These are phyloP conservation scores for Keithomyces neogunnii DNA, from an alignment of 2,329 filamentous ascomycete species.

Conservation along the genomic window DNA sequence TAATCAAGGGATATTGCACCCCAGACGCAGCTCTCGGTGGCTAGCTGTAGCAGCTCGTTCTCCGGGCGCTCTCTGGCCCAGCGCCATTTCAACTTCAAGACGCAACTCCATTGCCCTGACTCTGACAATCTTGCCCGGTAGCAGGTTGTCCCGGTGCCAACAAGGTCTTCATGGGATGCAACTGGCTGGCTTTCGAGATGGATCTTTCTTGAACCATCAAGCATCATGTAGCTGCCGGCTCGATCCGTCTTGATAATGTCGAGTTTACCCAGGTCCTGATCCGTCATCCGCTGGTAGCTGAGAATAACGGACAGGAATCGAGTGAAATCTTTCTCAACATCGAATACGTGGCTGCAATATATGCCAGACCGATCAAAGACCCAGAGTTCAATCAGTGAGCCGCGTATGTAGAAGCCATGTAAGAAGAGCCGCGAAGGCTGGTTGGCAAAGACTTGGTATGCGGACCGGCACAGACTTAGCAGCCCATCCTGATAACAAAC, in stretches of 20 bases:
- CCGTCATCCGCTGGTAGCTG: slow-evolving; percentile 22
- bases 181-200: slow-evolving; percentile 17
- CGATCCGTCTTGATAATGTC: slow-evolving; percentile 16
- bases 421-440: slow-evolving; percentile 24
- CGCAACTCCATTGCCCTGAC: slow-evolving; percentile 18
- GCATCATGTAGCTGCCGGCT: slow-evolving; percentile 9
- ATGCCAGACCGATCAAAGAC: slow-evolving; percentile 28
- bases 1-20: slow-evolving; percentile 20
- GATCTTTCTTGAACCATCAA: neutral
- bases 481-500: slow-evolving; percentile 10
- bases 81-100: slow-evolving; percentile 26
- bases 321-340: slow-evolving; percentile 19
- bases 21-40: slow-evolving; percentile 18
- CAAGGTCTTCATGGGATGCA: slow-evolving; percentile 15
- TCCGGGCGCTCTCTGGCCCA: slow-evolving; percentile 20
- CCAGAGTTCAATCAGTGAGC: slow-evolving; percentile 23
- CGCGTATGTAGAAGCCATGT: slow-evolving; percentile 26
- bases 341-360: slow-evolving; percentile 21
- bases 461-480: slow-evolving; percentile 11
- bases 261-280: slow-evolving; percentile 16
- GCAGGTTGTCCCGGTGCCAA: slow-evolving; percentile 22
- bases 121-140: slow-evolving; percentile 18
- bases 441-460: slow-evolving; percentile 18
- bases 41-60: slow-evolving; percentile 22
- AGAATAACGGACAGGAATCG: slow-evolving; percentile 19